Evolutionary conservation across 2,329 filamentous ascomycete genomes (phyloP), one percentile per base, ranked within the genome.

Genomic region (Chaetomiaceae sp.): DNA sequence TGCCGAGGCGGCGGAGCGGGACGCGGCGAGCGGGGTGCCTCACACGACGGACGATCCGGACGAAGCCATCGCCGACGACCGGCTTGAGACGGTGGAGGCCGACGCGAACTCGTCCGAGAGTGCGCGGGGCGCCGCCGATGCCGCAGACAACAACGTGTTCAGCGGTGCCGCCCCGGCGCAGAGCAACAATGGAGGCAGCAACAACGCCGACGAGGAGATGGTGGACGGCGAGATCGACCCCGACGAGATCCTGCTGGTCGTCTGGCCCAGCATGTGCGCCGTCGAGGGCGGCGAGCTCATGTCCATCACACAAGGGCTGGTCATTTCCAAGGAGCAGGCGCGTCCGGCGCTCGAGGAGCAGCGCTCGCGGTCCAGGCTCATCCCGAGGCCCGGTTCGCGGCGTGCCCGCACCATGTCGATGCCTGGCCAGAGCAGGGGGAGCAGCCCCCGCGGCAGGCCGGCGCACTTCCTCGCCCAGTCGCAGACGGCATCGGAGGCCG

Each of bases 241-340:
- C 0, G 59, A 61, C 19, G 61, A 66, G 55, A 67, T 68, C 41
- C 43, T 67, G 34, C 57, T 68, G 1, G 65, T 68, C 4, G 63
- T 67, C 19, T 68, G 66, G 66, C 65, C 65, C 7, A 63, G 59
- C 55, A 67, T 67, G 63, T 66, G 63, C 37, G 60, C 61, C 13
- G 57, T 67, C 35, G 66, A 68, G 59, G 55, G 57, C 43, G 65
- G 66, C 43, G 64, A 66, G 43, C 62, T 64, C 41, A 59, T 64
- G 56, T 62, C 63, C 40, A 66, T 66, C 54, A 68, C 65, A 1
- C 66, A 66, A 48, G 65, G 66, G 0, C 56, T 68, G 2, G 66
- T 67, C 5, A 64, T 68, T 27, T 63, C 64, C 54, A 68, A 67
- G 55, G 61, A 63, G 31, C 66, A 68, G 58, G 64, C 65, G 1